A percentile compares a stretch with the other conserved stretches of the same genome.
Conservation (phyloP, 2,329 filamentous ascomycete genomes). For the Botrytis hyacinthi region DNA sequence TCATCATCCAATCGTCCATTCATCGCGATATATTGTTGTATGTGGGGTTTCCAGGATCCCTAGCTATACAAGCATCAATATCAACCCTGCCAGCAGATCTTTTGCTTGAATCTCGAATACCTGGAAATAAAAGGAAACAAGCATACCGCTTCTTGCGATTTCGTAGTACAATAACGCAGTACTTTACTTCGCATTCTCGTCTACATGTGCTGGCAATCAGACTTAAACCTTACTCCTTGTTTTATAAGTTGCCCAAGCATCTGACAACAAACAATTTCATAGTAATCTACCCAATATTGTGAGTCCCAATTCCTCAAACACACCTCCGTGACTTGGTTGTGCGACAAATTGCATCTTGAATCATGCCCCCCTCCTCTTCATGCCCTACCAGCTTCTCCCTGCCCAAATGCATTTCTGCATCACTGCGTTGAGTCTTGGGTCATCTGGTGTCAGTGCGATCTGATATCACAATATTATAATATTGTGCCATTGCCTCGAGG, state of each 20-base stretch:
- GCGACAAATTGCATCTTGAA: slow-evolving; percentile 9
- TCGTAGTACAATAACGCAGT: not conserved
- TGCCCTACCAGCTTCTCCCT: slow-evolving; percentile 21
- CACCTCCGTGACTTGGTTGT: slow-evolving; percentile 7
- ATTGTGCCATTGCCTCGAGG: slow-evolving; percentile 16
- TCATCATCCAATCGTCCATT: slow-evolving; percentile 7
- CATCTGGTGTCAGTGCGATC: slow-evolving; percentile 20
- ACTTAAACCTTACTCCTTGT: slow-evolving; percentile 22
- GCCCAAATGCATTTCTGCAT: slow-evolving; percentile 17
- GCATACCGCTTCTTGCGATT: slow-evolving; percentile 18
- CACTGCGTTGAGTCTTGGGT: slow-evolving; percentile 18
- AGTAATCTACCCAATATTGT: slow-evolving; percentile 15
- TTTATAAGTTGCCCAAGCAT: slow-evolving; percentile 14
- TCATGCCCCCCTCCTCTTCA: slow-evolving; percentile 13
- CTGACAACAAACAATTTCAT: slow-evolving; percentile 8
- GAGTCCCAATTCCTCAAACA: slow-evolving; percentile 10
- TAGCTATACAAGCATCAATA: slow-evolving; percentile 17
- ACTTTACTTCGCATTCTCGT: slow-evolving; percentile 8
- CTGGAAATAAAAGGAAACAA: slow-evolving; percentile 16
- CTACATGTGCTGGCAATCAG: slow-evolving; percentile 14
- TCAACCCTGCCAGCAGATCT: slow-evolving; percentile 23
- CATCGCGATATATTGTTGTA: slow-evolving; percentile 12
- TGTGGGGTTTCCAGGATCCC: slow-evolving; percentile 14
- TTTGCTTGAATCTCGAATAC: slow-evolving; percentile 21
- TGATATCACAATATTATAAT: slow-evolving; percentile 11